These are phyloP conservation scores for Arabidopsis hybrid DNA, from an alignment of 441 rosid genomes.

Conservation along the genomic window DNA sequence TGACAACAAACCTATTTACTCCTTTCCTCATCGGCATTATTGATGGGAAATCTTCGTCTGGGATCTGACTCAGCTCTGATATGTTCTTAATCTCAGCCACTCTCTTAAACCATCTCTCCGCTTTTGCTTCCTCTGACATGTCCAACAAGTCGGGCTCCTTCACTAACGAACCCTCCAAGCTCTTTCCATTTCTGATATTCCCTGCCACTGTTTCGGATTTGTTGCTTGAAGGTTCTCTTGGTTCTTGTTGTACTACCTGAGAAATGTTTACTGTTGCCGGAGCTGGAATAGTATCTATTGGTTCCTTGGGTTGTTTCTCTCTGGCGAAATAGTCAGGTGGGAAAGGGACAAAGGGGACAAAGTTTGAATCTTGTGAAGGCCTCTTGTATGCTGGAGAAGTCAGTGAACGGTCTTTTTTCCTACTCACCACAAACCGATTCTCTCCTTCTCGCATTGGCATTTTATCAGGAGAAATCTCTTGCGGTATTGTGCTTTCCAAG, in stretches of 20 bases:
- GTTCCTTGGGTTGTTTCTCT: conserved; percentile 52
- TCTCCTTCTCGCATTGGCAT: conserved; percentile 68
- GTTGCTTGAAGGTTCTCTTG: conserved; percentile 43
- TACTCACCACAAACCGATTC: conserved; percentile 62
- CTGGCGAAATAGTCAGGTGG: conserved; percentile 79
- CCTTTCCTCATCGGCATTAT: conserved; percentile 99
- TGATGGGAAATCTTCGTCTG: conserved; percentile 95
- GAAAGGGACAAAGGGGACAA: conserved; percentile 85
- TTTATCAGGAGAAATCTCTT: conserved; percentile 53
- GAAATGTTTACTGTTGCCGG: conserved; percentile 35
- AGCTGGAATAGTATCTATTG: conserved; percentile 43
- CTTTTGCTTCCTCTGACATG: conserved; percentile 98
- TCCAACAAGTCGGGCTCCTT: conserved; percentile 86
- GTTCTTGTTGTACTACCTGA: conserved; percentile 30
- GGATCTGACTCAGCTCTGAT: conserved; percentile 92
- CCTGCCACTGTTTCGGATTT: conserved; percentile 31
- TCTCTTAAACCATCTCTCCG: conserved; percentile 92
- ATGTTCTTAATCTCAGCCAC: conserved; percentile 93
- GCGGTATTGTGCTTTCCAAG: conserved; percentile 32
- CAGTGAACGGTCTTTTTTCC: conserved; percentile 66
- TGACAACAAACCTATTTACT: conserved; percentile 90
- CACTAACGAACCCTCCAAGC: conserved; percentile 91
- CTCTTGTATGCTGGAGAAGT: conserved; percentile 77
- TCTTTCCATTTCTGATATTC: conserved; percentile 59
- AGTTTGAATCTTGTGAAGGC: conserved; percentile 55